Evolutionary conservation across 2,329 filamentous ascomycete species (phyloP), one percentile per base, ranked within the genome.

Genomic region (Aspergillus ochraceus): DNA sequence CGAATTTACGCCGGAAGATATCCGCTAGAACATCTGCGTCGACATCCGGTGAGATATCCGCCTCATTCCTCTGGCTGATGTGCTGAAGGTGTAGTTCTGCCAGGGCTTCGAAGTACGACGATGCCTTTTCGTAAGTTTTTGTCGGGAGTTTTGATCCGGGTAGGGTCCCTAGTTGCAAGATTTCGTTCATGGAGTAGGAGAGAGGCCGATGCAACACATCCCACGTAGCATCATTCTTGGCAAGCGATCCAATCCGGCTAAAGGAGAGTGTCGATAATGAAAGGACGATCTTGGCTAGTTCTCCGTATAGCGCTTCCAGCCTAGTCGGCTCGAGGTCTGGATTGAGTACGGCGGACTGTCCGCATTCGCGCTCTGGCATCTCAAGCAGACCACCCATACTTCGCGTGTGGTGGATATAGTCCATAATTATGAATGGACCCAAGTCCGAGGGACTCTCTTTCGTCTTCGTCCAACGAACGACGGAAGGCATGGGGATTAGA

Each of bases 11-110:
- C 10, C 66, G 56, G 26, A 59, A 71, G 36, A 70, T 64, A 6
- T 66, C 58, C 32, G 32, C 32, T 4, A 36, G 11, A 1, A 14
- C 14, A 8, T n/a, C 17, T 17, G 17, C 6, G 5, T 42, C 36
- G 17, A n/a, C n/a, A 19, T 46, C 42, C 2, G 57, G 65, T 3
- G 67, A 71, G 2, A 70, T 59, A 4, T 77, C 66, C 24, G 72
- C 71, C 60, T 78, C 70, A 58, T 80, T 80, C 11, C 69, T 70
- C 58, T 81, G 78, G 19, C 70, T 70, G 20, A 52, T 54, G 46
- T 81, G 77, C 22, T 67, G 67, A 6, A 83, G 65, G 47, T 83
- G 75, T 61, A 79, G 70, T 5, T 80, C 73, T 2, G 79, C 76
- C 6, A 81, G 66, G 0, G 69, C 70, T 19, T 55, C 52, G 46